Base-by-base conservation (phyloP, 345 rosid genomes). In the Boechera stricta region DNA sequence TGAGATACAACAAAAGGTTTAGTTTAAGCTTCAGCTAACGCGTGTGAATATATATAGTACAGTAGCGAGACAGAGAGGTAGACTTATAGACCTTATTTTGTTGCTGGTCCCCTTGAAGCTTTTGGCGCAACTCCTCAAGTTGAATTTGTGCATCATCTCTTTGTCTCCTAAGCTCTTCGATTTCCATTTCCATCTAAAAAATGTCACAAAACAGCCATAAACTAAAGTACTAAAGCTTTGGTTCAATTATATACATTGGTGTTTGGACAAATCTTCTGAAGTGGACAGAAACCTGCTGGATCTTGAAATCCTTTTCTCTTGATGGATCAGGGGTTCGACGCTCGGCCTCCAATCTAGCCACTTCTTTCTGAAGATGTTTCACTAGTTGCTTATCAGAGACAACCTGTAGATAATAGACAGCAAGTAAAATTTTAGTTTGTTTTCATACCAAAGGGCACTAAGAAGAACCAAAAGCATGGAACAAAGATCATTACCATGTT, bases 341-440 rank as follows among this genome's bases (percentile, higher is more conserved):
- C 81, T 85, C 98, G 38, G 99, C 98, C 88, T 96, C 99, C 80
- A 96, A 69, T 76, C 99, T 85, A 52, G 98, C 95, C 60, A 96
- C 93, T 88, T 96, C 99, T 81, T 96, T 96, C 87, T 96, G 98
- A 78, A 96, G 87, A 86, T 96, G 99, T 79, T 90, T 96, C 75
- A 96, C 99, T 60, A 96, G 79, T 74, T 96, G 98, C 87, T 93
- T 96, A 71, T 96, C 97, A 6, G 99, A 88, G 78, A 96, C 97
- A 71, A 96, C 97, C 99, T 96, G 69, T 35, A 55, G 54, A 28
- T 24, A 7, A 28, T 41, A 51, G 56, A 41, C 6, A 31, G 6
- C 12, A 26, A 67, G 73, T 59, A 32, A 49, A 12, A 1, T 3
- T 44, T 42, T 76, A 45, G 60, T 45, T 61, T 61, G 15, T 10